phyloP scores from a whole-genome alignment of 2,329 filamentous ascomycete genomes.

The Penicillium oxalicum region DNA sequence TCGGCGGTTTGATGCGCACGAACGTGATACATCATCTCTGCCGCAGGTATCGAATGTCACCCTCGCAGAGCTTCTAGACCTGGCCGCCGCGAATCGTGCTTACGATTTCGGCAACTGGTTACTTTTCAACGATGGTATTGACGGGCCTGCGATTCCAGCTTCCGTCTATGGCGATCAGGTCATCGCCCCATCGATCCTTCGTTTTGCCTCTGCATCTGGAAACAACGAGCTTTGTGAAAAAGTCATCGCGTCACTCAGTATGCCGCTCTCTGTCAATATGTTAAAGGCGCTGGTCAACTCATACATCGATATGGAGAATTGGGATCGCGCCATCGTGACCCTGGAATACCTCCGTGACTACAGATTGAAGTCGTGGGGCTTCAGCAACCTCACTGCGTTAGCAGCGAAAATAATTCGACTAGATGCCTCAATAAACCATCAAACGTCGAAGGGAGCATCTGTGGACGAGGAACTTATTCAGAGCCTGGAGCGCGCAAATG shows the following conservation, averaged over 20 bases:
- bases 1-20: conserved; percentile 8
- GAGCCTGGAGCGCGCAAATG: conserved; percentile 23
- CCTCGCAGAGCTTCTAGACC: conserved; percentile 47
- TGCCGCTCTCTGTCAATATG: conserved; percentile 32
- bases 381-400: conserved; percentile 32
- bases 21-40: conserved; percentile 25
- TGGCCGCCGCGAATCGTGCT: conserved; percentile 42
- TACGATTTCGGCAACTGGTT: conserved; percentile 51
- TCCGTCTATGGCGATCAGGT: conserved; percentile 42
- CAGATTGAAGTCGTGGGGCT: conserved; percentile 33
- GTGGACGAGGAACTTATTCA: conserved; percentile 11
- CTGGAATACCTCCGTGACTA: conserved; percentile 31
- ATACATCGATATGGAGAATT: conserved; percentile 29
- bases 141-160: conserved; percentile 48
- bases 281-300: conserved; percentile 33
- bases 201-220: conserved; percentile 48
- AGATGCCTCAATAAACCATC: conserved; percentile 21
- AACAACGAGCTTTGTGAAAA: conserved; percentile 33
- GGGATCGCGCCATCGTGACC: conserved; percentile 29
- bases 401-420: conserved; percentile 38
- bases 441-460: conserved; percentile 2
- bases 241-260: conserved; percentile 25
- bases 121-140: conserved; percentile 47
- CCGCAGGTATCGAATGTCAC: conserved; percentile 42
- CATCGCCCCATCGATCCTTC: conserved; percentile 49